phyloP scores from a whole-genome alignment of 768 basidiomycete genomes.

The Hemileccinum rubropunctum region DNA sequence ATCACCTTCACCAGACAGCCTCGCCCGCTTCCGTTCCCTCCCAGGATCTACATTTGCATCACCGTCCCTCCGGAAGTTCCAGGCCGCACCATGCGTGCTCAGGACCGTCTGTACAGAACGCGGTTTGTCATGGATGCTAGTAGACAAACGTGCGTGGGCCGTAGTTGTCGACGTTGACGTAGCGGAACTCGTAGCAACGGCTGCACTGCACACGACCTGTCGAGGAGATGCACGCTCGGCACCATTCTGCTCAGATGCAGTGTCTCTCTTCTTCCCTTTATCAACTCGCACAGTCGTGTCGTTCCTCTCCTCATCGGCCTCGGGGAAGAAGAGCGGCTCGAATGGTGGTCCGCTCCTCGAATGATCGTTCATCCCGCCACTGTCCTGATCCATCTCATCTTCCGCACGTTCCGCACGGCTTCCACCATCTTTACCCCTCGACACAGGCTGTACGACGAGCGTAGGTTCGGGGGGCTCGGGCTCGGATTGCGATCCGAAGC shows the following conservation, averaged over 20 bases:
- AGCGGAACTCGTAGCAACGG: background rate
- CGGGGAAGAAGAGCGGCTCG: constrained; percentile 29
- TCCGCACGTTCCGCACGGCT: background rate
- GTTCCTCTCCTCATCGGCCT: constrained; percentile 14
- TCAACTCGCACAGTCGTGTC: background rate
- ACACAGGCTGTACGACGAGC: constrained; percentile 8
- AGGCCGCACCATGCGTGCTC: constrained; percentile 50
- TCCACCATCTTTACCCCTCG: constrained; percentile 1
- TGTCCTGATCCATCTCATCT: background rate
- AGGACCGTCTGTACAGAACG: constrained; percentile 41
- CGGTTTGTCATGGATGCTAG: constrained; percentile 13
- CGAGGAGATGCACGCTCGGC: background rate
- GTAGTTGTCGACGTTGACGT: background rate
- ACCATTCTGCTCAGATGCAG: background rate
- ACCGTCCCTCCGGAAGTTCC: constrained; percentile 37
- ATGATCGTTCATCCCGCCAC: background rate
- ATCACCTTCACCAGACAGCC: constrained; percentile 13
- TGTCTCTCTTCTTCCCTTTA: background rate
- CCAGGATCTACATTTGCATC: constrained; percentile 13
- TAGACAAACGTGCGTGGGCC: background rate
- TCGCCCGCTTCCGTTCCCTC: constrained; percentile 39
- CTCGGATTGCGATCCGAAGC: constrained; percentile 3
- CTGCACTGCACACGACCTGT: background rate
- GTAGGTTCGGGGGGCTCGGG: constrained; percentile 18
- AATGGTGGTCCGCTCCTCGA: constrained; percentile 12